A percentile compares a stretch with the other conserved stretches of the same genome.
Evolutionary conservation across 257 asterid genomes (phyloP).

Genomic region (Plectranthus barbatus): DNA sequence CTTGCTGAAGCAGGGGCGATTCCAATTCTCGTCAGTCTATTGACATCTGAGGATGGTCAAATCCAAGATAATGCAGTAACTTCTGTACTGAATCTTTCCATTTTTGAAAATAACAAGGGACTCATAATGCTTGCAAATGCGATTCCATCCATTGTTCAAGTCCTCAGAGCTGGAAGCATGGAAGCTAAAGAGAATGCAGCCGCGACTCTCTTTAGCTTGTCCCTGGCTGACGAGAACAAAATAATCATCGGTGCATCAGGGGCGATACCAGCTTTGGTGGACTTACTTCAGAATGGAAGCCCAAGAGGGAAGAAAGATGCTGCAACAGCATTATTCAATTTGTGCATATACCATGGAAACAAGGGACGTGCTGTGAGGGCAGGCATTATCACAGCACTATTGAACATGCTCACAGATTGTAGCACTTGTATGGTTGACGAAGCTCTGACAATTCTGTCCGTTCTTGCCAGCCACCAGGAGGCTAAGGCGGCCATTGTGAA

Average conservation of each 20-base stretch:
- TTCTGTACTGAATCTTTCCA: conserved; percentile 74
- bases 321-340: conserved; percentile 79
- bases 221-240: conserved; percentile 80
- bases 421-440: conserved; percentile 74
- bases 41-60: conserved; percentile 55
- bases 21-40: conserved; percentile 57
- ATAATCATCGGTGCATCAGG: conserved; percentile 93
- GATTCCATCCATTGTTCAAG: conserved; percentile 78
- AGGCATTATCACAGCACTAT: conserved; percentile 56
- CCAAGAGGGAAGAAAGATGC: conserved; percentile 89
- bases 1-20: conserved; percentile 92
- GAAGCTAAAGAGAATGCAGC: conserved; percentile 94
- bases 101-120: conserved; percentile 65
- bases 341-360: conserved; percentile 87
- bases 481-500: conserved; percentile 67
- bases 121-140: conserved; percentile 88
- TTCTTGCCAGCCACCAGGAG: conserved; percentile 75
- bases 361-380: conserved; percentile 88
- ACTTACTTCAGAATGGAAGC: conserved; percentile 62
- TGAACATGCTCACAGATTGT: conserved; percentile 70
- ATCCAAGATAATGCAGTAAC: conserved; percentile 89
- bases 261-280: conserved; percentile 79
- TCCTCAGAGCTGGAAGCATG: conserved; percentile 82
- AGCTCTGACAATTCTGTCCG: conserved; percentile 78
- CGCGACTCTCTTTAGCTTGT: conserved; percentile 80